These are phyloP conservation scores for Geotrichum bryndzae DNA, from an alignment of 1,139 yeast genomes.

Conservation along the genomic window DNA sequence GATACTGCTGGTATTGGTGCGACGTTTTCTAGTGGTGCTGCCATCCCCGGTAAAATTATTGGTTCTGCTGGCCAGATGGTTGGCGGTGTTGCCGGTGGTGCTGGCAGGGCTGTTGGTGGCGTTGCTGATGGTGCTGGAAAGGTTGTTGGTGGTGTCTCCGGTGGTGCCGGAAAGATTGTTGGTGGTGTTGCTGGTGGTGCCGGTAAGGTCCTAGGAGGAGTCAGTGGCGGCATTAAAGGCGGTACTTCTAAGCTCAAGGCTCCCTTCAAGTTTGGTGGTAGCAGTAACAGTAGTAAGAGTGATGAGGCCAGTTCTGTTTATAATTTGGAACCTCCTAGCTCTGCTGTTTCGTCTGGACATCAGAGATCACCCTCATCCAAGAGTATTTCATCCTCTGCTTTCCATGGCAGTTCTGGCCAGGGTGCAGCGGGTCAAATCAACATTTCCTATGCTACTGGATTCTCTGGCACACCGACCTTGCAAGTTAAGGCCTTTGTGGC, in stretches of 20 bases:
- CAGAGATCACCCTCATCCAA: constrained; percentile 19
- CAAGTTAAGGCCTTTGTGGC: constrained; percentile 32
- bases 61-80: constrained; percentile 36
- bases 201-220: constrained; percentile 23
- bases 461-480: constrained; percentile 26
- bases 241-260: constrained; percentile 1
- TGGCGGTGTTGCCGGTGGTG: constrained; percentile 35
- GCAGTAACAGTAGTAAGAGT: neutral
- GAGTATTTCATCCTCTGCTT: constrained; percentile 20
- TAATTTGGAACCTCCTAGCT: neutral
- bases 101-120: constrained; percentile 41
- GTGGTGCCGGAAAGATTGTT: constrained; percentile 3
- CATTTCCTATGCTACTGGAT: constrained; percentile 29
- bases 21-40: constrained; percentile 24
- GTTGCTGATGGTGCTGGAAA: constrained; percentile 37
- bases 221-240: constrained; percentile 1
- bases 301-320: neutral
- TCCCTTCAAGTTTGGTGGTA: neutral
- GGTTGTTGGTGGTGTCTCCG: constrained; percentile 24
- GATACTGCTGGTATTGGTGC: constrained; percentile 22
- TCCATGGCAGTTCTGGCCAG: constrained; percentile 12
- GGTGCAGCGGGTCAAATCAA: constrained; percentile 26
- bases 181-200: constrained; percentile 19
- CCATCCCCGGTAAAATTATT: constrained; percentile 24
- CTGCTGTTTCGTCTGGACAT: neutral